Evolutionary conservation across 345 rosid species (phyloP).

Genomic region (Arabidopsis suecica): DNA sequence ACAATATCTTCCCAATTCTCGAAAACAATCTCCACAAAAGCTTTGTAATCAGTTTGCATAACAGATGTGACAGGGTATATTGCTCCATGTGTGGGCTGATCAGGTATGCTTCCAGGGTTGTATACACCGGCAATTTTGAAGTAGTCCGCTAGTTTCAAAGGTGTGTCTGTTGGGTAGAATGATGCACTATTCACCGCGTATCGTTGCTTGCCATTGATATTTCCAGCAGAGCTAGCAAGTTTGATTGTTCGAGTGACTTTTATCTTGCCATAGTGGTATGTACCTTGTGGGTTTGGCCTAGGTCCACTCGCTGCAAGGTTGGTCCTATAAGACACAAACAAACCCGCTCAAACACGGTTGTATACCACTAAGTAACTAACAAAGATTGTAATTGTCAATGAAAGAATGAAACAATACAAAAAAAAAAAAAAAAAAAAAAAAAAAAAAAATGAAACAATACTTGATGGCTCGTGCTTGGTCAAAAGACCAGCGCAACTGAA

Average conservation of each 20-base stretch:
- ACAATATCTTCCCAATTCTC: conserved; percentile 64
- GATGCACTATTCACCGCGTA: conserved; percentile 85
- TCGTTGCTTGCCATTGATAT: conserved; percentile 75
- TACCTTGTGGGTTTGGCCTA: conserved; percentile 93
- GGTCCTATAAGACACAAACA: conserved; percentile 55
- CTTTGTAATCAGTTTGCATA: conserved; percentile 60
- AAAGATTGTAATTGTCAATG: background rate
- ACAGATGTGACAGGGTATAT: conserved; percentile 74
- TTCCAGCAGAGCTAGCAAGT: conserved; percentile 74
- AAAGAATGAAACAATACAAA: conserved; percentile 33
- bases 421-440: too few relatives aligned
- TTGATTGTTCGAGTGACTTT: conserved; percentile 61
- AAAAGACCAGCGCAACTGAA: conserved; percentile 73
- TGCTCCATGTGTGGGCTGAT: conserved; percentile 58
- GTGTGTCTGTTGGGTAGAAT: conserved; percentile 69
- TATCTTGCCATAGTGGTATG: conserved; percentile 86
- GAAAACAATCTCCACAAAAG: conserved; percentile 76
- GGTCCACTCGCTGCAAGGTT: conserved; percentile 94
- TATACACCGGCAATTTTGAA: conserved; percentile 79
- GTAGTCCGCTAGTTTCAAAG: conserved; percentile 84
- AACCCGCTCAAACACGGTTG: background rate
- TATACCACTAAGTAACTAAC: background rate
- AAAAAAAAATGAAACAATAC: conserved; percentile 33
- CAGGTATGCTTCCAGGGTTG: conserved; percentile 63
- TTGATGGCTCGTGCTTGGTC: conserved; percentile 83